Conservation (phyloP, 495 filamentous ascomycete species). For the Lichenothelia convexa region DNA sequence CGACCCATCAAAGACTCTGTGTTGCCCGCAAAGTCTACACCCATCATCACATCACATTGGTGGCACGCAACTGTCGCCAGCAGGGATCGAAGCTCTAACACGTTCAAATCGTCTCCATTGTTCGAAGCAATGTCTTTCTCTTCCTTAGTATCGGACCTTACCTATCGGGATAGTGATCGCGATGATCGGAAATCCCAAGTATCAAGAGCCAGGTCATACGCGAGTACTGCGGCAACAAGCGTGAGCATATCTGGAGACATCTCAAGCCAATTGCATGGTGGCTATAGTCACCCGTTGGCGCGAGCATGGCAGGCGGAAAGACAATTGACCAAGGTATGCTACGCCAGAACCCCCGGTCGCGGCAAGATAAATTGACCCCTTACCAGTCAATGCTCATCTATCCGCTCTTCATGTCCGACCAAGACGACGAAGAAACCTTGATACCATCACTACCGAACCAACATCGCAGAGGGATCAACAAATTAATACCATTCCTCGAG, state of each 20-base stretch:
- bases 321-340: constrained; percentile 78
- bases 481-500: constrained; percentile 61
- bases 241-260: constrained; percentile 87
- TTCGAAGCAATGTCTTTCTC: constrained; percentile 68
- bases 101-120: too few relatives aligned
- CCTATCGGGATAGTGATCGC: constrained; percentile 43
- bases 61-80: too few relatives aligned
- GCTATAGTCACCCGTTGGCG: constrained; percentile 81
- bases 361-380: background rate
- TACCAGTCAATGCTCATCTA: constrained; percentile 90
- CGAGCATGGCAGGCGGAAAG: constrained; percentile 90
- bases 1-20: background rate
- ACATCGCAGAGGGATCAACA: constrained; percentile 72
- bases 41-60: background rate
- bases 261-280: constrained; percentile 83
- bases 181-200: constrained; percentile 44
- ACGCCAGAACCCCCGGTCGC: background rate
- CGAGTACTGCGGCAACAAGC: constrained; percentile 81
- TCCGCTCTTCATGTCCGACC: constrained; percentile 89
- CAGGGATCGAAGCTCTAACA: too few relatives aligned
- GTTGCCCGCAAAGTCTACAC: background rate
- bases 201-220: constrained; percentile 58
- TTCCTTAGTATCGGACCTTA: constrained; percentile 69
- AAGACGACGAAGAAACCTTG: constrained; percentile 74
- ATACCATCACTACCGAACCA: constrained; percentile 84